Evolutionary conservation across 371 early-diverging fungal genomes (phyloP).

Genomic region (Synchytrium microbalum): DNA sequence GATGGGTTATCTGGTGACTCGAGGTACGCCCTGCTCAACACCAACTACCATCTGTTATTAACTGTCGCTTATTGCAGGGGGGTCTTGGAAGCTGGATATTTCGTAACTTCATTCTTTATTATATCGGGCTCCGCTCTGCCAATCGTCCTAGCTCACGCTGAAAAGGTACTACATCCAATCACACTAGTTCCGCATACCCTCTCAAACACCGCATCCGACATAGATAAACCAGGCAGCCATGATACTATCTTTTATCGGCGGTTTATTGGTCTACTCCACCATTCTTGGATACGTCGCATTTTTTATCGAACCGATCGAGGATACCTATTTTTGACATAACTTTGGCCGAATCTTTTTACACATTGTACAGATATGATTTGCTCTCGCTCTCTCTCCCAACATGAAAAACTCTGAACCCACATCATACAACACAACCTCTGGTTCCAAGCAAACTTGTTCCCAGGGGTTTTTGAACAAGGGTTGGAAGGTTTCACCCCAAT

Average conservation of each 20-base stretch:
- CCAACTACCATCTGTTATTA: background rate
- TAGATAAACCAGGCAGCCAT: conserved; percentile 71
- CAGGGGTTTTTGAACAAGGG: too few relatives aligned
- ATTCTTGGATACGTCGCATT: conserved; percentile 45
- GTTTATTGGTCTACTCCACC: conserved; percentile 79
- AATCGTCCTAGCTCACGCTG: conserved; percentile 64
- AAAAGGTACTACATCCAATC: conserved; percentile 39
- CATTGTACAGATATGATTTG: background rate
- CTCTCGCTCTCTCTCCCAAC: too few relatives aligned
- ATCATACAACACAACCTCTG: too few relatives aligned
- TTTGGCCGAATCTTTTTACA: background rate
- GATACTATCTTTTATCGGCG: conserved; percentile 80
- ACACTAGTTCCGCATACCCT: conserved; percentile 3
- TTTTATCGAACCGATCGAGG: conserved; percentile 19
- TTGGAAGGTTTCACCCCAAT: too few relatives aligned
- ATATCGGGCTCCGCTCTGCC: conserved; percentile 71
- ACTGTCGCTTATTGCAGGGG: conserved; percentile 36
- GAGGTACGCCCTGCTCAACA: conserved; percentile 33
- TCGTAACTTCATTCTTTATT: conserved; percentile 83
- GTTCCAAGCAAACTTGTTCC: too few relatives aligned
- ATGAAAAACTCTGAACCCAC: too few relatives aligned
- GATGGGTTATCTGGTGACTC: conserved; percentile 69
- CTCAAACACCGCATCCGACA: background rate
- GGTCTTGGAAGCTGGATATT: conserved; percentile 79
- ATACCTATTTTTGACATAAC: background rate